These are phyloP conservation scores for Cercospora sesami DNA, from an alignment of 2,329 filamentous ascomycete genomes.

Conservation along the genomic window DNA sequence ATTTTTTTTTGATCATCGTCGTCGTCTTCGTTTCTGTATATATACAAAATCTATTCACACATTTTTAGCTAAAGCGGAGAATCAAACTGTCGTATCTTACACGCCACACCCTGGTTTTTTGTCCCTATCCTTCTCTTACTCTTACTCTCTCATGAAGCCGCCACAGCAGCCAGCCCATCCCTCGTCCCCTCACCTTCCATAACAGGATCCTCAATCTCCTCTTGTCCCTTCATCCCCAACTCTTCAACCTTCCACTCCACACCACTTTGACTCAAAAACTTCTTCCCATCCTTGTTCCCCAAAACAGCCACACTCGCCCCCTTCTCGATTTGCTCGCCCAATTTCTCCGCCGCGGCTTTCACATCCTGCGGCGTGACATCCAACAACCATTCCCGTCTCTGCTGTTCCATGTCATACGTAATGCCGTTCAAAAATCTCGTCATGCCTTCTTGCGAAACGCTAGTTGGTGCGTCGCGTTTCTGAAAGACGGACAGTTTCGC, in stretches of 20 bases:
- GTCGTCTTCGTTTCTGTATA: too few species aligned
- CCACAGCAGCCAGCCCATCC: conserved; percentile 11
- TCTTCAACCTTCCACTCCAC: conserved; percentile 71
- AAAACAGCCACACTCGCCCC: conserved; percentile 71
- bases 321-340: conserved; percentile 58
- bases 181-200: conserved; percentile 11
- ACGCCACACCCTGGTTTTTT: not conserved
- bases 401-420: conserved; percentile 85
- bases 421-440: conserved; percentile 80
- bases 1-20: too few species aligned
- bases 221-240: conserved; percentile 50
- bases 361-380: conserved; percentile 83
- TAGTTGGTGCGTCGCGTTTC: conserved; percentile 80
- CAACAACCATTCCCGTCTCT: conserved; percentile 76
- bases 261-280: conserved; percentile 59
- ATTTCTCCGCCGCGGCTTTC: conserved; percentile 75
- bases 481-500: conserved; percentile 96
- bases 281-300: conserved; percentile 68
- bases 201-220: conserved; percentile 6
- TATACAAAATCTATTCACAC: not conserved
- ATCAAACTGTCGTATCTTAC: not conserved
- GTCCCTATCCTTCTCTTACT: not conserved
- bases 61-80: not conserved
- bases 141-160: not conserved
- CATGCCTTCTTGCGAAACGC: conserved; percentile 87